phyloP scores from a whole-genome alignment of 2,329 filamentous ascomycete genomes.

The Lachnellula arida region DNA sequence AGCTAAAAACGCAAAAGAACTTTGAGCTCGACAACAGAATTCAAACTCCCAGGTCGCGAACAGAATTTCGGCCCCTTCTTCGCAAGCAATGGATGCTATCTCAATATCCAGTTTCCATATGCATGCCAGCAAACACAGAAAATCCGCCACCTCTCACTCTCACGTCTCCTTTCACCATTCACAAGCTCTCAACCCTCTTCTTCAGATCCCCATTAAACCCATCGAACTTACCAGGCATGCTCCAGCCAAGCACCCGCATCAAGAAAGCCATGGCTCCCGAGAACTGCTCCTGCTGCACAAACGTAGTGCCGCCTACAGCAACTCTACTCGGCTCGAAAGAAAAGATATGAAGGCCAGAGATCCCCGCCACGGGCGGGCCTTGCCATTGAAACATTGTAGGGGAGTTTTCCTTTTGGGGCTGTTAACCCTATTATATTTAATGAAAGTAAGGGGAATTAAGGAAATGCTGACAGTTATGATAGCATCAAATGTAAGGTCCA shows the following conservation, averaged over 20 bases:
- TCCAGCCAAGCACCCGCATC: neutral
- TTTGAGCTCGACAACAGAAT: too few relatives aligned
- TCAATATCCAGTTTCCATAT: too few relatives aligned
- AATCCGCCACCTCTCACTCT: neutral
- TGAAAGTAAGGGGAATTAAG: neutral
- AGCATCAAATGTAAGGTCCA: neutral
- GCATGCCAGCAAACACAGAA: too few relatives aligned
- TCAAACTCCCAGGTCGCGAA: too few relatives aligned
- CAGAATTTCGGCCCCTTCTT: too few relatives aligned
- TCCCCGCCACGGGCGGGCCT: neutral
- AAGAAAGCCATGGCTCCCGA: neutral
- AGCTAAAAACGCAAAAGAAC: too few relatives aligned
- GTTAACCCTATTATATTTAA: neutral
- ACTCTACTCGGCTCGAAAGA: neutral
- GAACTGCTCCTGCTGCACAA: slow-evolving; percentile 1
- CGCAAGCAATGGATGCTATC: too few relatives aligned
- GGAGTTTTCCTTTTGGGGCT: neutral
- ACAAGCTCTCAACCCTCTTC: neutral
- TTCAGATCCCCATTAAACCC: neutral
- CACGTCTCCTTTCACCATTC: neutral
- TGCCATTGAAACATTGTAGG: neutral
- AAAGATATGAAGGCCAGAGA: neutral
- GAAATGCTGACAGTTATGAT: neutral
- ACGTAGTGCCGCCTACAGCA: neutral
- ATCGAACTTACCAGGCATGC: neutral